These are phyloP conservation scores for Ustilago cynodontis DNA, from an alignment of 1,284 basidiomycete genomes.

Conservation along the genomic window DNA sequence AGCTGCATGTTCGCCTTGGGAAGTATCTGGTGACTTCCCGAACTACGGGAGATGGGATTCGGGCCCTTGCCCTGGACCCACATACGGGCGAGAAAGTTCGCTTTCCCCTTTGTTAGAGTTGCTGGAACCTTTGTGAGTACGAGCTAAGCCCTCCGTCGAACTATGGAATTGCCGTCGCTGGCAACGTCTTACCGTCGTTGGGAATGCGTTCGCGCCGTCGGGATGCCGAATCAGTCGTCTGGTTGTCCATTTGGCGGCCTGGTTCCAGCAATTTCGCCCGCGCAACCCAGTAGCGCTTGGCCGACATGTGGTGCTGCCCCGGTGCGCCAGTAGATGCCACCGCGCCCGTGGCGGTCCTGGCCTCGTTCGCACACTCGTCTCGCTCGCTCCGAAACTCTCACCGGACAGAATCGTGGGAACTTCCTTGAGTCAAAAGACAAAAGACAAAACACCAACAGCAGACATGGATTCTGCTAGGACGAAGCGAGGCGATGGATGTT, in stretches of 20 bases:
- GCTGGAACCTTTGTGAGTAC: not conserved
- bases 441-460: too few species aligned
- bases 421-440: not conserved
- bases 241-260: not conserved
- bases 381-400: constrained; percentile 1
- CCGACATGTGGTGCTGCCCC: too few species aligned
- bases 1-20: not conserved
- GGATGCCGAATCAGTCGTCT: not conserved
- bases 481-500: not conserved
- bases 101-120: not conserved
- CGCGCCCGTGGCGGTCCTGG: not conserved
- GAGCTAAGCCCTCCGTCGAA: not conserved
- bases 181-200: not conserved
- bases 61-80: not conserved
- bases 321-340: too few species aligned
- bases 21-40: not conserved
- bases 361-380: not conserved
- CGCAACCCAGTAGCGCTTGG: too few species aligned
- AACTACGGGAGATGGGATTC: too few species aligned
- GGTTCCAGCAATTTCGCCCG: too few species aligned
- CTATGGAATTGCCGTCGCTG: not conserved
- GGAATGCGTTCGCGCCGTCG: not conserved
- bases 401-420: not conserved
- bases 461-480: too few species aligned
- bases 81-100: too few species aligned